Conservation (phyloP, 164 flowering plant species). For the Berberis thunbergii region DNA sequence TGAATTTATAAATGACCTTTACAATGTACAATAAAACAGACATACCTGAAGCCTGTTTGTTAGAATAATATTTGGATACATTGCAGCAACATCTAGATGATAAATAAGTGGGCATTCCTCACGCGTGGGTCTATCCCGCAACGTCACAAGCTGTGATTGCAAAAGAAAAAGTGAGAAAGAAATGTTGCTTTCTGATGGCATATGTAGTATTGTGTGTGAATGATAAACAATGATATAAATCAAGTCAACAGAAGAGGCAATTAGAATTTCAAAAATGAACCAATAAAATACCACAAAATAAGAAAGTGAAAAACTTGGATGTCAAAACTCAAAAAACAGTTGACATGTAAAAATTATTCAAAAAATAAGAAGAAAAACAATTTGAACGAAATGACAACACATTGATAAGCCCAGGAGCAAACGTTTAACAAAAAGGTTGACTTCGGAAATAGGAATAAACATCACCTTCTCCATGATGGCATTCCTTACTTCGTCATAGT, state of each 20-base stretch:
- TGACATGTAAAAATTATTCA: no score
- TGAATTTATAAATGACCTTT: not conserved
- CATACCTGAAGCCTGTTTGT: slow-evolving; percentile 98
- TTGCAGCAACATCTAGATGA: slow-evolving; percentile 99
- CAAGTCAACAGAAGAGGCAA: no score
- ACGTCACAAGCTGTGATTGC: slow-evolving; percentile 50
- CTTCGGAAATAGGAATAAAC: not conserved
- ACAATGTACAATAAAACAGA: not conserved
- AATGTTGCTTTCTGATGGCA: not conserved
- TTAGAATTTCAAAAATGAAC: no score
- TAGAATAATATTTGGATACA: slow-evolving; percentile 98
- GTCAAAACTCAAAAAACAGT: no score
- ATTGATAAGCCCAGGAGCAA: no score
- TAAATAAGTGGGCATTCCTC: slow-evolving; percentile 94
- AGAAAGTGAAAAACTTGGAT: no score
- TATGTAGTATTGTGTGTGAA: no score
- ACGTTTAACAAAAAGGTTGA: not conserved
- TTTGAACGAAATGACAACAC: no score
- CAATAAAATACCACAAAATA: no score
- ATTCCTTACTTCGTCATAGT: slow-evolving; percentile 87
- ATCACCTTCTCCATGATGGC: slow-evolving; percentile 78
- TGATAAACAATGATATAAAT: no score
- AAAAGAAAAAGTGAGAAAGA: not conserved
- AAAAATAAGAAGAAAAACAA: no score
- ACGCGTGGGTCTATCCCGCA: slow-evolving; percentile 69